A percentile compares a stretch with the other conserved stretches of the same genome.
phyloP scores from a whole-genome alignment of 495 filamentous ascomycete genomes.

The Hyaloscypha hepaticicola region DNA sequence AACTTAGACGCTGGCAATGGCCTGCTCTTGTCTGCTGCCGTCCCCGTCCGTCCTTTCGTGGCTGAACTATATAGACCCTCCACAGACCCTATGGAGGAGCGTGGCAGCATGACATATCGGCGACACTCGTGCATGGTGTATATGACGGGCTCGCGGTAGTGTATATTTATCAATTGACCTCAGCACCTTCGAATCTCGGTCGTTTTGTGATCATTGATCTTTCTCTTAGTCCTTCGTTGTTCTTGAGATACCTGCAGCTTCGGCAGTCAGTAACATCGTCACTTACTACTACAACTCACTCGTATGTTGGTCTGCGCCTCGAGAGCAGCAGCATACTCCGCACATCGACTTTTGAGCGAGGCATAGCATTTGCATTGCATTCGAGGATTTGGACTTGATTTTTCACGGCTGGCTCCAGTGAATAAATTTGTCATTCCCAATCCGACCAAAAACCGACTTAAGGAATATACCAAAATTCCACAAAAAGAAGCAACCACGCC shows the following conservation, averaged over 20 bases:
- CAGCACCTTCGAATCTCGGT: conserved; percentile 16
- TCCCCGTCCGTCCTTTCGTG: conserved; percentile 10
- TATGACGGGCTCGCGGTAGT: conserved; percentile 16
- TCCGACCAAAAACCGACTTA: background rate
- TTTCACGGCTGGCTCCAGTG: conserved; percentile 33
- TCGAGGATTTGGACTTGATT: conserved; percentile 15
- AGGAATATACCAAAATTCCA: background rate
- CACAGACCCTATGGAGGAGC: conserved; percentile 20
- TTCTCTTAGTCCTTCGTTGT: conserved; percentile 27
- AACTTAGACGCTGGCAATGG: conserved; percentile 16
- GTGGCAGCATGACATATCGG: conserved; percentile 30
- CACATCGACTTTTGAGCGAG: background rate
- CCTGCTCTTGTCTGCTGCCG: background rate
- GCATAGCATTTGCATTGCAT: conserved; percentile 17
- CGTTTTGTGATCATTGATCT: conserved; percentile 24
- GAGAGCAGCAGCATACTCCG: background rate
- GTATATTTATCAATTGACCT: conserved; percentile 27
- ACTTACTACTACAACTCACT: background rate
- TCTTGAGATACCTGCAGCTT: background rate
- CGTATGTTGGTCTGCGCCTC: background rate
- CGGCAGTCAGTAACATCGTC: conserved; percentile 4
- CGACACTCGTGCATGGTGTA: conserved; percentile 22
- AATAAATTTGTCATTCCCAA: conserved; percentile 14
- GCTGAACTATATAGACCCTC: conserved; percentile 31
- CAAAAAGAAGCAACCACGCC: background rate